Base-by-base conservation (phyloP, 2,329 filamentous ascomycete genomes). In the Sordariomycetes sp. region DNA sequence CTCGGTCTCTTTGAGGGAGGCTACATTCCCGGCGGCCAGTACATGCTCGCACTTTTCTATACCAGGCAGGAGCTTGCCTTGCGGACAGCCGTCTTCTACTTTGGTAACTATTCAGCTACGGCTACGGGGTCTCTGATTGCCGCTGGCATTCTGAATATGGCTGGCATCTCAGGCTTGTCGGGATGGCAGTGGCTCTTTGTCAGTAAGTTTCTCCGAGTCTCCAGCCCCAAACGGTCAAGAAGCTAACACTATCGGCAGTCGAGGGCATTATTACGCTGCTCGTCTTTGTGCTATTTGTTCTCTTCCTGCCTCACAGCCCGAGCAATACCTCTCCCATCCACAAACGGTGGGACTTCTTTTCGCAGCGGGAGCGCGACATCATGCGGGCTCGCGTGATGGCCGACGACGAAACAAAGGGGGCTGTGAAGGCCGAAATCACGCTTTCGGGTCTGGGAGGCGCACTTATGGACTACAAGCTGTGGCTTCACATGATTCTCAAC, bases 141-240 rank as follows among this genome's bases (percentile, higher is more conserved):
- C 3, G 34, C 34, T 4, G 42, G 38, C 4, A 35, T 42, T 4
- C 34, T 44, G 7, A 21, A 37, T 14, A 37, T 44, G 33, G 24
- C 14, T 20, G 33, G 33, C 7, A 14, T 30, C 18, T 11, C 7
- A 11, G 39, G 39, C 20, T 21, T 37, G 7, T 36, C 37, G 4
- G 75, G 75, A 3, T 82, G 75, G 75, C 58, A 71, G 10, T 78
- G 72, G 75, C 59, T 81, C 0, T 81, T 81, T 53, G 75, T 48
- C 6, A 31, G 40, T 37, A 20, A 33, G 34, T 40, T 6, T 11
- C n/a, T n/a, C 23, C 14, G 6, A 10, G 5, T 10, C 15, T 30
- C 10, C 11, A 16, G 27, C 11, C 12, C n/a, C 27, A 16, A 10
- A 30, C 16, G 15, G 15, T 21, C 18, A 9, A 8, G 10, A 20